Evolutionary conservation across 2,329 filamentous ascomycete species (phyloP), one percentile per base, ranked within the genome.

Genomic region (Paraphoma sp.): DNA sequence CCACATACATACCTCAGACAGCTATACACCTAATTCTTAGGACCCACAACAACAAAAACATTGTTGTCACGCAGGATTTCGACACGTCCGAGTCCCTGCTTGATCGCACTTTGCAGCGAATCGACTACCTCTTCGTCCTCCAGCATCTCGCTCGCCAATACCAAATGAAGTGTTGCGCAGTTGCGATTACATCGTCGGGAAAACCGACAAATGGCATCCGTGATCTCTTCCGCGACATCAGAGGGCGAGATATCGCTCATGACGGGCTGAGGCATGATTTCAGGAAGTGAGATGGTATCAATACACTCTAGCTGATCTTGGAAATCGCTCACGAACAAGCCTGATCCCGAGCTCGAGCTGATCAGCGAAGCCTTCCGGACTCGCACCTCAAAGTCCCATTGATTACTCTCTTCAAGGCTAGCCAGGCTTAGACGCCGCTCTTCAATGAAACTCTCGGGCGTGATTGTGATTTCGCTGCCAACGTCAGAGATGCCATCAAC

Each of bases 181-280:
- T 16, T 16, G 16, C 40, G 40, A n/a, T 42, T 42, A 7, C 40
- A 42, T 4, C 40, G 10, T 9, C 40, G 10, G 11, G 10, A 42
- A n/a, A 42, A 42, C 11, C 40, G 40, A 42, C 40, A 42, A 8
- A 16, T 17, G 10, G n/a, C 40, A n/a, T 42, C 40, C 8, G n/a
- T 29, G 38, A 49, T 49, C 28, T 49, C 47, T 36, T 49, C 47
- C 14, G 47, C 47, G 7, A 49, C 23, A 17, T 49, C 47, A 16
- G 47, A 17, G 10, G 38, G 38, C 12, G 16, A 18, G 5, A 43
- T 29, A 10, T 42, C 12, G 28, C 8, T 1, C 6, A 2, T 3
- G 14, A 31, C 4, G 3, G 33, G 14, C 14, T 16, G 18, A 14
- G 14, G 40, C 12, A 49, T 3, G 16, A 6, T 6, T 10, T 41